Base-by-base conservation (phyloP, 352 stramenopile species). In the Thalassiosira exigua region DNA sequence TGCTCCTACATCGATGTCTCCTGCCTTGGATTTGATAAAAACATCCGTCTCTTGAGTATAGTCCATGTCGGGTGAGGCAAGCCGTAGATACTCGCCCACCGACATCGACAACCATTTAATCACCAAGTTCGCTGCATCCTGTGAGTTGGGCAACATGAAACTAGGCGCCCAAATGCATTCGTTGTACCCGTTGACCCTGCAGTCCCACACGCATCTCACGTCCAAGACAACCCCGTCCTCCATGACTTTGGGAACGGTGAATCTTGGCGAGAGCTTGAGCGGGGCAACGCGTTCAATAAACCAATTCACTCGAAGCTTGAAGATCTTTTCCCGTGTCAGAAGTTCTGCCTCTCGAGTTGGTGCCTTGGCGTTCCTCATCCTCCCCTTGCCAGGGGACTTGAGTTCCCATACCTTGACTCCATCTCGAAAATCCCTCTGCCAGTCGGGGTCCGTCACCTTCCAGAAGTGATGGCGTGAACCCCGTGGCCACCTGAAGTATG, bases 1-100 rank as follows among this genome's bases (percentile, higher is more conserved):
- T 26, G 60, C 36, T 30, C 62, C 61, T 1, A 80, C 54, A 59
- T 80, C 71, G 33, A 75, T 53, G 39, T 82, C 66, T n/a, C 39
- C 58, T 41, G 72, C 58, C 41, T 41, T 52, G 2, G 72, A 62
- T 19, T 70, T 67, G 14, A 68, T 65, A 41, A 71, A 75, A 59
- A 14, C 44, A 21, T 33, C 19, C 27, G 48, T 58, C 19, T 26
- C 3, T 42, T 52, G 52, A 30, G 57, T 60, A 32, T 81, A 75
- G 51, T 81, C 72, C 39, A 68, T 24, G 17, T 26, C 36, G 12
- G 72, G 72, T 56, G 44, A 61, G 26, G 54, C 62, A 33, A 24
- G 4, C 19, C 57, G n/a, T 19, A 81, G 51, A 36, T 81, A 75
- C 5, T 51, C 22, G 5, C 21, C 64, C 21, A 69, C 56, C 56